Percentiles rank a stretch among this genome's conserved stretches.
phyloP scores from a whole-genome alignment of 768 basidiomycete species.

The Kwoniella europaea region DNA sequence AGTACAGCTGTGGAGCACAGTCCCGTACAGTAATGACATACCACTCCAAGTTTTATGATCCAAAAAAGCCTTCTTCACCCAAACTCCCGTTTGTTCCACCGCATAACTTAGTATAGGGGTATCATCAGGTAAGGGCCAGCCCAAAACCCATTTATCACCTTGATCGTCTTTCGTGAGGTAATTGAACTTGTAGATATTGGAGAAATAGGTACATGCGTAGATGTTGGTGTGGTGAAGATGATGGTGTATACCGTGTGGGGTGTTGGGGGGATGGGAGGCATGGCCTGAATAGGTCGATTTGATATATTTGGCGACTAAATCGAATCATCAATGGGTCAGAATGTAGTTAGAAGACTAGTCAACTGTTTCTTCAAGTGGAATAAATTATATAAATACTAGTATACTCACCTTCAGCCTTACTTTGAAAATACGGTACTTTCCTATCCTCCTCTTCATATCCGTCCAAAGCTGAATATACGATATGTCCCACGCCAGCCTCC shows the following conservation, averaged over 20 bases:
- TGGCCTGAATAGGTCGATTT: conserved; percentile 7
- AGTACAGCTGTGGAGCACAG: no score
- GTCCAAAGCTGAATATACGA: conserved; percentile 16
- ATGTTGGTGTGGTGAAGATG: background rate
- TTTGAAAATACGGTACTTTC: conserved; percentile 11
- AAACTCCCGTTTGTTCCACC: conserved; percentile 15
- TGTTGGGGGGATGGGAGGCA: background rate
- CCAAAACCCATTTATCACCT: background rate
- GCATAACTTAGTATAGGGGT: conserved; percentile 3
- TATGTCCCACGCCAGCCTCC: conserved; percentile 11
- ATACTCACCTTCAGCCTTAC: conserved; percentile 12
- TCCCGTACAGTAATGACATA: background rate
- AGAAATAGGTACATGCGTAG: conserved; percentile 10
- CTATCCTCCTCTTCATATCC: conserved; percentile 4
- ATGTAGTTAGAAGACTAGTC: no score
- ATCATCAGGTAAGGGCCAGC: conserved; percentile 9
- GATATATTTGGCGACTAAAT: conserved; percentile 13
- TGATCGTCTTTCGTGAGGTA: background rate
- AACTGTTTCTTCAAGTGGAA: no score
- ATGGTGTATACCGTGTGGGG: background rate
- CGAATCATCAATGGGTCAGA: background rate
- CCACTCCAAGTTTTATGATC: conserved; percentile 9
- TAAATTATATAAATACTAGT: background rate
- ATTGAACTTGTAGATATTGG: conserved; percentile 8
- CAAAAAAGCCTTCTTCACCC: conserved; percentile 19